Evolutionary conservation across 371 early-diverging fungal genomes (phyloP), one percentile per base, ranked within the genome.

Genomic region (Rhizopus arrhizus): DNA sequence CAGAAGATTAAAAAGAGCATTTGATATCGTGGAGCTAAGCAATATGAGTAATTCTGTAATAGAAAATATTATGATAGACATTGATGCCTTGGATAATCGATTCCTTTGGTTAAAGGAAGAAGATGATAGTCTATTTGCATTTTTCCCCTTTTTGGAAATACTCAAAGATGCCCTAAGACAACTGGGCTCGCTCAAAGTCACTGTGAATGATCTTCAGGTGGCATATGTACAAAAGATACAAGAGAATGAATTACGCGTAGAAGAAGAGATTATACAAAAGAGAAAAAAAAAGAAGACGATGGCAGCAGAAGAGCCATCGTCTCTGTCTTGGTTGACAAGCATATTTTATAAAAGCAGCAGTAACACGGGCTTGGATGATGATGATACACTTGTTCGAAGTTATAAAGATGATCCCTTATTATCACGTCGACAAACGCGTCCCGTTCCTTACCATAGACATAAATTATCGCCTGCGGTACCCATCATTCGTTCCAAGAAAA

Each of bases 1-100:
- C 43, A 72, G 88, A 11, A 74, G 82, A 12, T 66, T 85, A 10
- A 66, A 71, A 40, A 67, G 86, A 33, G 74, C 82, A 1, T 90
- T 88, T 73, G 88, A 90, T 59, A 78, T 90, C 32, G 66, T 80
- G 5, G 87, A 87, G 28, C 76, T 90, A 6, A 83, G 84, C 15
- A 75, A 79, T 36, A 80, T 90, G 75, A 85, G 86, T 58, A 86
- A 90, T 51, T 83, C 83, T 32, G 83, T 90, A 15, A 84, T 90
- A 34, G 85, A 87, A 31, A 88, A 82, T 49, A 76, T 88, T 33
- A 34, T 80, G 36, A 66, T 77, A 4, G 90, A 88, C 53, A 76
- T 88, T 32, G 75, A 72, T 40, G 74, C 65, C 32, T 64, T 90
- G 38, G 62, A 74, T 4, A 63, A 69, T 28, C 74, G 83, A 6